Percentiles rank a stretch among this genome's conserved stretches.
Conservation (phyloP, 2,329 filamentous ascomycete species). For the Beauveria asiatica region DNA sequence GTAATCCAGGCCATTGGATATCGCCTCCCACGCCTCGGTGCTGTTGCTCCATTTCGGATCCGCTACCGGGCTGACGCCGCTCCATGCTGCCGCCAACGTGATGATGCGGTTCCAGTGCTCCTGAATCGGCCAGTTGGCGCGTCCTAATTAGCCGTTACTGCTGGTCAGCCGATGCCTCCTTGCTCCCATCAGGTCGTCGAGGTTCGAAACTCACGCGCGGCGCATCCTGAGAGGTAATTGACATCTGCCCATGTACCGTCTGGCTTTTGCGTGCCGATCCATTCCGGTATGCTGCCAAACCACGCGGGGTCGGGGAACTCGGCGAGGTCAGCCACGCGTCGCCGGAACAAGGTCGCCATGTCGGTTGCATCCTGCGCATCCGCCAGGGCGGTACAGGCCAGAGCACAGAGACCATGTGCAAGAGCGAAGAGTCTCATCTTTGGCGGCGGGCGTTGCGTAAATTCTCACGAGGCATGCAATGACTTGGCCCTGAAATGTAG, state of each 20-base stretch:
- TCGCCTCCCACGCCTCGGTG: conserved; percentile 11
- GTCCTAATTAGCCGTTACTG: conserved; percentile 7
- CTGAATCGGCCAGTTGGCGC: conserved; percentile 19
- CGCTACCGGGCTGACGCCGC: conserved; percentile 14
- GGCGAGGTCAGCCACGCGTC: conserved; percentile 16
- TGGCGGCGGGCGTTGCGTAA: background rate
- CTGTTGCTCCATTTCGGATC: conserved; percentile 13
- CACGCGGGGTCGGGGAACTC: conserved; percentile 16
- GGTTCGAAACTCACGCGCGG: conserved; percentile 12
- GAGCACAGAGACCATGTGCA: background rate
- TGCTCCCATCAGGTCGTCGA: background rate
- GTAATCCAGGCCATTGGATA: conserved; percentile 16
- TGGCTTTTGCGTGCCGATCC: conserved; percentile 15
- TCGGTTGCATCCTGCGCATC: conserved; percentile 5
- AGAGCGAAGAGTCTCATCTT: background rate
- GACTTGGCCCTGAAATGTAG: background rate
- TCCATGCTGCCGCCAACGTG: conserved; percentile 18
- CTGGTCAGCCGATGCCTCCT: background rate
- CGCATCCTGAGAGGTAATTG: conserved; percentile 17
- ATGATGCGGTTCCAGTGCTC: conserved; percentile 18
- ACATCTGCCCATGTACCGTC: conserved; percentile 19
- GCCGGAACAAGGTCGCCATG: conserved; percentile 13
- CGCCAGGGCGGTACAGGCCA: background rate
- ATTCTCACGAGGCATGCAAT: background rate
- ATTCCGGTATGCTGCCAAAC: conserved; percentile 13